Conservation (phyloP, 2,329 filamentous ascomycete species). For the Diaporthe destruens region DNA sequence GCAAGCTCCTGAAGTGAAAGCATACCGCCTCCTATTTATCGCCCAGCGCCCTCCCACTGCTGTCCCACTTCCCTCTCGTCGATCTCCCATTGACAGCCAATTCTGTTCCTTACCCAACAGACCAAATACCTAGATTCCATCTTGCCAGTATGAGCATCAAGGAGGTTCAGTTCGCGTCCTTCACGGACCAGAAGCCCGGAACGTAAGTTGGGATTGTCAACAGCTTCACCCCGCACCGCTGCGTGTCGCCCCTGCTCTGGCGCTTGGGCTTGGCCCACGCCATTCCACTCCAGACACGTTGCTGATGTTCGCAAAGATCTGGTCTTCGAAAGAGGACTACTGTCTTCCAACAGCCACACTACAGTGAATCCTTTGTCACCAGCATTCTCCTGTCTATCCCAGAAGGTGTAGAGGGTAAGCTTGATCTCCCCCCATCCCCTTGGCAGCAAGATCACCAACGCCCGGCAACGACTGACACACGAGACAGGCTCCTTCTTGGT, state of each 20-base stretch:
- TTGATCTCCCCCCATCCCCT: constrained; percentile 29
- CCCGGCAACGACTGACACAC: neutral
- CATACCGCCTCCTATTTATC: constrained; percentile 35
- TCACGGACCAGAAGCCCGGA: constrained; percentile 97
- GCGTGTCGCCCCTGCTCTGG: constrained; percentile 22
- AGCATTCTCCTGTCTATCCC: constrained; percentile 97
- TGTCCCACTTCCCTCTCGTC: constrained; percentile 17
- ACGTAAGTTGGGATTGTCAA: constrained; percentile 76
- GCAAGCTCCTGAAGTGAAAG: constrained; percentile 24
- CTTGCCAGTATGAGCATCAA: constrained; percentile 73
- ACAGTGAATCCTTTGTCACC: constrained; percentile 95
- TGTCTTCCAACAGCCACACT: constrained; percentile 94
- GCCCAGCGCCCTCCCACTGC: constrained; percentile 1
- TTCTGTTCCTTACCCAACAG: constrained; percentile 6
- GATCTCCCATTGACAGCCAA: constrained; percentile 1
- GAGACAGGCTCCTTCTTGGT: constrained; percentile 80
- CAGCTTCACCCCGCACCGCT: constrained; percentile 32
- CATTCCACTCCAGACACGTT: neutral
- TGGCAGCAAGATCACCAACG: neutral
- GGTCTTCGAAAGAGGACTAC: constrained; percentile 99
- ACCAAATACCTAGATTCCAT: constrained; percentile 41
- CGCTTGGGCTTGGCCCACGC: constrained; percentile 9
- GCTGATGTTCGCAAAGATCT: constrained; percentile 70
- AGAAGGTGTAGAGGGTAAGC: constrained; percentile 83
- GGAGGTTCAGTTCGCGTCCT: constrained; percentile 86